phyloP scores from a whole-genome alignment of 2,329 filamentous ascomycete genomes.

The Colletotrichum trifolii region DNA sequence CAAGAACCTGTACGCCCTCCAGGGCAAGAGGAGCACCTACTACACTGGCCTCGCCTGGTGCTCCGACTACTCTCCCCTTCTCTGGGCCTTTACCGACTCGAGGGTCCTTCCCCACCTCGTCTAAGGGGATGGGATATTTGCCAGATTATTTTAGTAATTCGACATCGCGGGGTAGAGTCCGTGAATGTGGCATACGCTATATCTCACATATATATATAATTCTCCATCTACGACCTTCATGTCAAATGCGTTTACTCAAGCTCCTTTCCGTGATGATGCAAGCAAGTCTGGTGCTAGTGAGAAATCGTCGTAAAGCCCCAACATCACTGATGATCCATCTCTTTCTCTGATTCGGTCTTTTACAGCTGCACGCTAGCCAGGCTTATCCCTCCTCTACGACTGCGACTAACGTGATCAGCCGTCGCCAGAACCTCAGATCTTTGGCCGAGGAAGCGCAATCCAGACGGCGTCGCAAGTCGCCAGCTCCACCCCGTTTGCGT shows the following conservation, averaged over 20 bases:
- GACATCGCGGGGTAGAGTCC: too few species aligned
- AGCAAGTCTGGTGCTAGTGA: too few species aligned
- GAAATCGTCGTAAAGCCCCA: too few species aligned
- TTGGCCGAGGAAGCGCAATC: constrained; percentile 23
- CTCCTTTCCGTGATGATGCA: too few species aligned
- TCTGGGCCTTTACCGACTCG: constrained; percentile 35
- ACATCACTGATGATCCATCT: too few species aligned
- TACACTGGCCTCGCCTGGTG: constrained; percentile 32
- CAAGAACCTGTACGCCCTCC: constrained; percentile 29
- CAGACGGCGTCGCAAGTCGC: constrained; percentile 41
- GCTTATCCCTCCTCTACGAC: too few species aligned
- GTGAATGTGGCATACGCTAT: too few species aligned
- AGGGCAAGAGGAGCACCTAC: constrained; percentile 31
- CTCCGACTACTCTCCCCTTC: constrained; percentile 36
- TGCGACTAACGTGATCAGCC: background rate
- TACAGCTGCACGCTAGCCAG: too few species aligned
- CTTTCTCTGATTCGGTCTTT: too few species aligned
- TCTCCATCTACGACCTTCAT: too few species aligned
- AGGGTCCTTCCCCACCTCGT: constrained; percentile 17
- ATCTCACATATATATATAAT: too few species aligned
- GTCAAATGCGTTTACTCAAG: too few species aligned
- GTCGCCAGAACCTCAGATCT: constrained; percentile 8
- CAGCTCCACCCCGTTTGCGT: constrained; percentile 44
- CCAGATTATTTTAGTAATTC: background rate
- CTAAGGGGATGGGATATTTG: background rate